Percentiles rank a stretch among this genome's conserved stretches.
phyloP scores from a whole-genome alignment of 805 yeast genomes.

The Candida koratica region DNA sequence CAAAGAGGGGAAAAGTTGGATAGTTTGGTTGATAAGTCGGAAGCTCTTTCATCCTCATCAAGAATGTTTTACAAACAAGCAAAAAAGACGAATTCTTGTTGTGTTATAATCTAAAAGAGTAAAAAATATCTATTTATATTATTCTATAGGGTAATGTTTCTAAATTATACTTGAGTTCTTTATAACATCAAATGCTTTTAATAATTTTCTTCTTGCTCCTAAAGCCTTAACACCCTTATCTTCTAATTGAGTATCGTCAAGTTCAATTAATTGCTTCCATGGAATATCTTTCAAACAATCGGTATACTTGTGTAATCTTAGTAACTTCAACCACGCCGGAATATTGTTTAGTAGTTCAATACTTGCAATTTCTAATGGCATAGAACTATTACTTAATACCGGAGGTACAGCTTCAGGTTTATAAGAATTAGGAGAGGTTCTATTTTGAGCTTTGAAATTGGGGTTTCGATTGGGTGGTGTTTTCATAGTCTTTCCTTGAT shows the following conservation, averaged over 20 bases:
- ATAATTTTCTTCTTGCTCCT: slow-evolving; percentile 91
- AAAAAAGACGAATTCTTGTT: slow-evolving; percentile 84
- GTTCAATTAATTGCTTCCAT: slow-evolving; percentile 76
- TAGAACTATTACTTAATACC: slow-evolving; percentile 23
- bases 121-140: slow-evolving; percentile 1
- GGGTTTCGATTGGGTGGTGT: slow-evolving; percentile 14
- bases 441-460: slow-evolving; percentile 8
- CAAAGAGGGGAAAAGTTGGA: slow-evolving; percentile 97
- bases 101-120: slow-evolving; percentile 55
- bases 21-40: slow-evolving; percentile 90
- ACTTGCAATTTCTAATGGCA: slow-evolving; percentile 42
- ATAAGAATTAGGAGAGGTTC: slow-evolving; percentile 11
- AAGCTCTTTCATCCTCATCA: slow-evolving; percentile 81
- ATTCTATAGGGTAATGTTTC: neutral
- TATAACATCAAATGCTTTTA: slow-evolving; percentile 87
- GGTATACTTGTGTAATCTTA: slow-evolving; percentile 92
- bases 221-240: slow-evolving; percentile 84
- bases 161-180: slow-evolving; percentile 22
- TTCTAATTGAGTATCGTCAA: slow-evolving; percentile 66
- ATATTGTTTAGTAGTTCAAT: slow-evolving; percentile 62
- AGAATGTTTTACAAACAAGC: slow-evolving; percentile 97
- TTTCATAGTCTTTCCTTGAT: slow-evolving; percentile 13
- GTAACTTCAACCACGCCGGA: slow-evolving; percentile 87
- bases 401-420: neutral
- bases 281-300: slow-evolving; percentile 67